These are phyloP conservation scores for Glaciozyma antarctica DNA, from an alignment of 768 basidiomycete species.

Conservation along the genomic window DNA sequence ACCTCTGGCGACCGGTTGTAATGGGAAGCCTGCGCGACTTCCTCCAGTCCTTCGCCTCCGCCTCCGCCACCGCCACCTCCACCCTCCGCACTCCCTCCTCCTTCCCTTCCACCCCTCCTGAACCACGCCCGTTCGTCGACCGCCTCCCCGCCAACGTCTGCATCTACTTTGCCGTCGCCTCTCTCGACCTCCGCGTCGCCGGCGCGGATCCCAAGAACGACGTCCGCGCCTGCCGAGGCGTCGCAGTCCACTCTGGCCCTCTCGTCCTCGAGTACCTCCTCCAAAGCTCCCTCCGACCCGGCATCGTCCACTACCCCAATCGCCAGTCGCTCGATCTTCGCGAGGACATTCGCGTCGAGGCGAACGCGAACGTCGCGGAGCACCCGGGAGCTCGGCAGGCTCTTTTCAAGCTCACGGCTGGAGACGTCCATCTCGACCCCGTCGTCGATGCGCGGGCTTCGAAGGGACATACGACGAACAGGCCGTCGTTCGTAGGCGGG, in stretches of 20 bases:
- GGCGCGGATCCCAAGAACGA: constrained; percentile 75
- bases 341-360: constrained; percentile 37
- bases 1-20: constrained; percentile 59
- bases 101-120: neutral
- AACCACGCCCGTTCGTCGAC: constrained; percentile 36
- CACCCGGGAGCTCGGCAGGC: constrained; percentile 8
- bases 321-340: constrained; percentile 37
- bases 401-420: constrained; percentile 15
- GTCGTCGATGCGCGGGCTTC: constrained; percentile 28
- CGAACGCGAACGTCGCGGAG: constrained; percentile 33
- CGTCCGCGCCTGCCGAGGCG: constrained; percentile 58
- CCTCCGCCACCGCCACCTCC: constrained; percentile 38
- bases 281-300: constrained; percentile 32
- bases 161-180: constrained; percentile 52
- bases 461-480: neutral
- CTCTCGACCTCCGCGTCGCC: constrained; percentile 59
- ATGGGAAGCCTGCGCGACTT: constrained; percentile 51
- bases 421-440: constrained; percentile 24
- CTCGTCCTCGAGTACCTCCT: constrained; percentile 53
- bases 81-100: constrained; percentile 1
- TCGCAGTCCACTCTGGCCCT: constrained; percentile 51
- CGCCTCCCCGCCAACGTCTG: constrained; percentile 52
- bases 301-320: constrained; percentile 19
- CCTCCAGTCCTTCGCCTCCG: constrained; percentile 38
- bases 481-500: neutral